Evolutionary conservation across 2,329 filamentous ascomycete genomes (phyloP).

Genomic region (Ceratocystis colombiana): DNA sequence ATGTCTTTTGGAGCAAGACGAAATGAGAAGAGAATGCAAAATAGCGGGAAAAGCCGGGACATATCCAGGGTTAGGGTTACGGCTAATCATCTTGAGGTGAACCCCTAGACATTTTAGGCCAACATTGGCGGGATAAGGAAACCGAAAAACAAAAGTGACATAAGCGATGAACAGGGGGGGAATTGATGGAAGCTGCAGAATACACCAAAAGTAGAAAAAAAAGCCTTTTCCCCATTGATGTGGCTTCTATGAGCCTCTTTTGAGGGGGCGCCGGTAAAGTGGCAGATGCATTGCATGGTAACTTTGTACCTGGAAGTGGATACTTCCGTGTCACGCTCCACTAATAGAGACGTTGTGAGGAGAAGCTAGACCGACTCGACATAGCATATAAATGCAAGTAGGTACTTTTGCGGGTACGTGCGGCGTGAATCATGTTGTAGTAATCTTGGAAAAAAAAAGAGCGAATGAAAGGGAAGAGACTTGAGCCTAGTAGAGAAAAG

Average conservation of each 20-base stretch:
- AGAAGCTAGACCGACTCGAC: too few relatives aligned
- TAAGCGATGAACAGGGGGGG: neutral
- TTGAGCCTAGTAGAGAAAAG: neutral
- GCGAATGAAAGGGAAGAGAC: neutral
- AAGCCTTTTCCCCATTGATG: neutral
- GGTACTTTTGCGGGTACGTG: neutral
- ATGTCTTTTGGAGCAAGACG: too few relatives aligned
- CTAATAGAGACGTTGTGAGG: neutral
- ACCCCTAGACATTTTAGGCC: neutral
- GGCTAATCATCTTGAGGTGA: neutral
- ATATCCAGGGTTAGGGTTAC: neutral
- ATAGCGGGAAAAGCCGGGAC: neutral
- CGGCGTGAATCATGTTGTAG: neutral
- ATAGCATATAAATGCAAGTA: neutral
- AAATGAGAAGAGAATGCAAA: neutral
- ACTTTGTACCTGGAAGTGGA: constrained; percentile 14
- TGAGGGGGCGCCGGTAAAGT: neutral
- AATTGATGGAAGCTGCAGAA: neutral
- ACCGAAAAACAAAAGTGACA: neutral
- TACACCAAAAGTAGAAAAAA: too few relatives aligned
- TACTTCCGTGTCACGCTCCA: constrained; percentile 12
- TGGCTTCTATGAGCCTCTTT: neutral
- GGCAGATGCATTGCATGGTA: constrained; percentile 1
- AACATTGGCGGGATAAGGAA: neutral
- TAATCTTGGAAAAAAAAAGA: neutral